A percentile compares a stretch with the other conserved stretches of the same genome.
Conservation (phyloP, 2,329 filamentous ascomycete genomes). For the Rachicladosporium sp. region DNA sequence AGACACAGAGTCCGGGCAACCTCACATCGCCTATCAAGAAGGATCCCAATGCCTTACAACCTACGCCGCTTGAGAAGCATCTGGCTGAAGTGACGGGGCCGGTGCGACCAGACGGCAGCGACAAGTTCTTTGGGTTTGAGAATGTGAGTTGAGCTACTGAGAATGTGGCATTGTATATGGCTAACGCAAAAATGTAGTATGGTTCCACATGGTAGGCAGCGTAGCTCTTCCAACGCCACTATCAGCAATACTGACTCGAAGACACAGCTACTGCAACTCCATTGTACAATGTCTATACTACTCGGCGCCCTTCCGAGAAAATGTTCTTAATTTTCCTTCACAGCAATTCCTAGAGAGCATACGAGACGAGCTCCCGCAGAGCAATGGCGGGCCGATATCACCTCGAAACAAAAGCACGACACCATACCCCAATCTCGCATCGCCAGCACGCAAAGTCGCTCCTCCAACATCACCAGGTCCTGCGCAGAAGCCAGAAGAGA, state of each 20-base stretch:
- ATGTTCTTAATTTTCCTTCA: slow-evolving; percentile 81
- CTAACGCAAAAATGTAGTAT: slow-evolving; percentile 47
- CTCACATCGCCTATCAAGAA: slow-evolving; percentile 43
- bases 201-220: slow-evolving; percentile 81
- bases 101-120: slow-evolving; percentile 74
- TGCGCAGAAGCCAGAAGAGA: slow-evolving; percentile 66
- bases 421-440: slow-evolving; percentile 20
- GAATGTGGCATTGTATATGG: slow-evolving; percentile 3
- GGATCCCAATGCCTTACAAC: slow-evolving; percentile 43
- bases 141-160: slow-evolving; percentile 54
- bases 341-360: slow-evolving; percentile 58
- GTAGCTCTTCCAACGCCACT: slow-evolving; percentile 4
- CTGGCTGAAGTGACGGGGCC: slow-evolving; percentile 72
- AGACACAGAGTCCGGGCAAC: slow-evolving; percentile 33
- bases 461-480: slow-evolving; percentile 42
- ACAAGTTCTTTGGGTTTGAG: slow-evolving; percentile 97
- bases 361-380: slow-evolving; percentile 23
- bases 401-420: slow-evolving; percentile 26
- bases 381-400: slow-evolving; percentile 17
- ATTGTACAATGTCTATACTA: slow-evolving; percentile 96
- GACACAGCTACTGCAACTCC: slow-evolving; percentile 84
- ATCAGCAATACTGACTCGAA: not conserved
- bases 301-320: slow-evolving; percentile 83
- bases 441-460: slow-evolving; percentile 35
- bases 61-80: slow-evolving; percentile 58